These are phyloP conservation scores for Wallacemonas sp. DNA, from an alignment of 208 protist genomes.

Conservation along the genomic window DNA sequence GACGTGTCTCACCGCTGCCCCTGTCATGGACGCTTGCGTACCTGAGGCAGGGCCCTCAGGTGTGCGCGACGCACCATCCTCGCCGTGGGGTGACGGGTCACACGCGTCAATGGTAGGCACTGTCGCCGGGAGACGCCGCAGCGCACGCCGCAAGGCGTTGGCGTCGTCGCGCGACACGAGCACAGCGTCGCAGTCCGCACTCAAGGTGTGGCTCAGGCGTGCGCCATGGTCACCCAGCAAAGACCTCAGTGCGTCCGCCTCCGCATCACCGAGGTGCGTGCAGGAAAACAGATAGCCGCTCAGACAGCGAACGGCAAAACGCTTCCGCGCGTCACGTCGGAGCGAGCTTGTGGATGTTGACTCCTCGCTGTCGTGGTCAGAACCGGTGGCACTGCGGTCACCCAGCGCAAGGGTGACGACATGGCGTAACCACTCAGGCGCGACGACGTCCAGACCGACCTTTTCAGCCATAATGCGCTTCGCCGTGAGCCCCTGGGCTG, in stretches of 20 bases:
- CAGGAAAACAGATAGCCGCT: constrained; percentile 66
- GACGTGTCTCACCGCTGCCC: too few species aligned
- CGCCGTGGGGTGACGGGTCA: too few species aligned
- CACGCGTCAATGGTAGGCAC: too few species aligned
- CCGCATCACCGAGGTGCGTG: constrained; percentile 31
- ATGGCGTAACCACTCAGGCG: constrained; percentile 40
- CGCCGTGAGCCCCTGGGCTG: constrained; percentile 53
- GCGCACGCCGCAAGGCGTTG: constrained; percentile 10
- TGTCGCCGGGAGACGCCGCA: background rate
- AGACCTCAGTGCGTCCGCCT: constrained; percentile 42
- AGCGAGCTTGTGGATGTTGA: too few species aligned
- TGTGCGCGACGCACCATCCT: too few species aligned
- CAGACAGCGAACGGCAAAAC: constrained; percentile 44
- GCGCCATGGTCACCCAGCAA: constrained; percentile 52
- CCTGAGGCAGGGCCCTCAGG: too few species aligned
- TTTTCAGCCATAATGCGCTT: constrained; percentile 69
- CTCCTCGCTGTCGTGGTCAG: too few species aligned
- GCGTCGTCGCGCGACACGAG: constrained; percentile 44
- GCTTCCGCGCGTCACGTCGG: background rate
- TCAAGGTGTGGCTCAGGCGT: constrained; percentile 29
- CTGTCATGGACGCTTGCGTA: too few species aligned
- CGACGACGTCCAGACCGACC: constrained; percentile 50
- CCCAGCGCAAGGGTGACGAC: constrained; percentile 8
- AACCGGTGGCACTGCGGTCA: too few species aligned
- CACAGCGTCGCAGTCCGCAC: constrained; percentile 43